phyloP scores from a whole-genome alignment of 345 rosid species.

The Brassica incana region DNA sequence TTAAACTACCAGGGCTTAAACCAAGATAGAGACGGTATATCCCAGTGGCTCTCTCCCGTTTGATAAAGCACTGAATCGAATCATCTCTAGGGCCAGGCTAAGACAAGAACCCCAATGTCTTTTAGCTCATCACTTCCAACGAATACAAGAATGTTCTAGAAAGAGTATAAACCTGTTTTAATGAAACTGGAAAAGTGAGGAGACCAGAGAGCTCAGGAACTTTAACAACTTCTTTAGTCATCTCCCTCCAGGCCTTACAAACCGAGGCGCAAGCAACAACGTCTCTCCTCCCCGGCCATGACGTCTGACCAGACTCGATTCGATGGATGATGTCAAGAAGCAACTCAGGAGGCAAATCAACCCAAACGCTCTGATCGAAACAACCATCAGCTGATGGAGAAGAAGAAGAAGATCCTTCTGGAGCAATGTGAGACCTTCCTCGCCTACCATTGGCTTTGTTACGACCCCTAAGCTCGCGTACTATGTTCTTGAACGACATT shows the following conservation, averaged over 20 bases:
- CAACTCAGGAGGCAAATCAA: conserved; percentile 78
- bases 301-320: conserved; percentile 54
- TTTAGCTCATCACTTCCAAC: background rate
- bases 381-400: background rate
- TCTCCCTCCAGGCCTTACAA: conserved; percentile 81
- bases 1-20: conserved; percentile 69
- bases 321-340: conserved; percentile 66
- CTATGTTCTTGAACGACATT: conserved; percentile 62
- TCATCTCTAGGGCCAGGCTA: conserved; percentile 89
- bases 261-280: conserved; percentile 86
- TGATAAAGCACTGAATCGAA: conserved; percentile 85
- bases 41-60: conserved; percentile 71
- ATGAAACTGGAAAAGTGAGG: conserved; percentile 76
- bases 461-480: conserved; percentile 50
- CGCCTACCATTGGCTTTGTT: background rate
- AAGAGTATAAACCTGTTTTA: conserved; percentile 62
- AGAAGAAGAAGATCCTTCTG: conserved; percentile 45
- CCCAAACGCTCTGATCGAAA: conserved; percentile 61
- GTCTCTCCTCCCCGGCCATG: conserved; percentile 83
- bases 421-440: conserved; percentile 46
- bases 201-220: conserved; percentile 70
- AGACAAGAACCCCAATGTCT: conserved; percentile 4
- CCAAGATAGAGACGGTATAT: conserved; percentile 74
- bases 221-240: conserved; percentile 61
- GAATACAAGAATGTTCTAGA: background rate